phyloP scores from a whole-genome alignment of 2,329 filamentous ascomycete genomes.

The Pseudogymnoascus sp. region DNA sequence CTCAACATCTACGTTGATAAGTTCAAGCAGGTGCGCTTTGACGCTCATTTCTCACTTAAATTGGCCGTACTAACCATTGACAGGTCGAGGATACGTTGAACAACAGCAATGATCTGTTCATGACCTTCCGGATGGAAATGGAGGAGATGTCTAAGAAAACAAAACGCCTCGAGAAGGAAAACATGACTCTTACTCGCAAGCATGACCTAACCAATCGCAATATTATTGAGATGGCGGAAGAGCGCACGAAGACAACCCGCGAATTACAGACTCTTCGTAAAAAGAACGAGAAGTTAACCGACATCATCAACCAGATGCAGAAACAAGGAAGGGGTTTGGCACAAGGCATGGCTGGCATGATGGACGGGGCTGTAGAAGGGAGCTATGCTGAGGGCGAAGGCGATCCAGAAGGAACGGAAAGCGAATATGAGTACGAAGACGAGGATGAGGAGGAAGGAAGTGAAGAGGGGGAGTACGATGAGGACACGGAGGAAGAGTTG shows the following conservation, averaged over 20 bases:
- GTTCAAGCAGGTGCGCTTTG: conserved; percentile 83
- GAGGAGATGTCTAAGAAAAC: conserved; percentile 99
- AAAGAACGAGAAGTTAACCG: conserved; percentile 83
- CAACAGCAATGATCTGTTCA: conserved; percentile 94
- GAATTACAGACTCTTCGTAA: conserved; percentile 68
- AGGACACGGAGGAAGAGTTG: conserved; percentile 35
- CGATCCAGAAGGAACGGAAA: conserved; percentile 48
- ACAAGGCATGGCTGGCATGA: conserved; percentile 53
- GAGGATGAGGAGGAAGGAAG: conserved; percentile 47
- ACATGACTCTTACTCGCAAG: conserved; percentile 81
- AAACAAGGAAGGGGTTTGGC: conserved; percentile 76
- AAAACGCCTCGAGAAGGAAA: conserved; percentile 93
- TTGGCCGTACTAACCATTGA: conserved; percentile 36
- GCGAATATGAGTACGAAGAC: conserved; percentile 57
- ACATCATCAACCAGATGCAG: conserved; percentile 94
- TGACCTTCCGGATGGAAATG: conserved; percentile 98
- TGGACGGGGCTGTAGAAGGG: conserved; percentile 47
- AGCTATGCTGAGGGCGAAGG: conserved; percentile 49
- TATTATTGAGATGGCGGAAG: conserved; percentile 95
- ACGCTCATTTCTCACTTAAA: conserved; percentile 12
- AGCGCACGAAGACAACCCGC: conserved; percentile 68
- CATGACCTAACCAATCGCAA: conserved; percentile 91
- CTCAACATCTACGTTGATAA: conserved; percentile 98
- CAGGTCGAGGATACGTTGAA: conserved; percentile 98
- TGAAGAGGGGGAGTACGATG: conserved; percentile 37